Base-by-base conservation (phyloP, 345 rosid species). In the Salix koriyanagi region DNA sequence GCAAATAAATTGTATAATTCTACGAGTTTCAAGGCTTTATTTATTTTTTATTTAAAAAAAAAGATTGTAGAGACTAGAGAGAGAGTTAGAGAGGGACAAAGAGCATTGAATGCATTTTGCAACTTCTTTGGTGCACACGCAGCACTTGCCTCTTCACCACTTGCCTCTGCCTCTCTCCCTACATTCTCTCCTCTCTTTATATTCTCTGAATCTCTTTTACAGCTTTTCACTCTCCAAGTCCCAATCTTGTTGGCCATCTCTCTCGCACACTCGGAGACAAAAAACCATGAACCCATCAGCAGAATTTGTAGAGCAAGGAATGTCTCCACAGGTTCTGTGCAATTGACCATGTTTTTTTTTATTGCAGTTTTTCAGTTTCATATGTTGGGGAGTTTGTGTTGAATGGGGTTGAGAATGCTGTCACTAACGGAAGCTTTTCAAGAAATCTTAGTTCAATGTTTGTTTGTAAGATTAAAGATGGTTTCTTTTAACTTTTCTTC, bases 281-380 rank as follows among this genome's bases (percentile, higher is more conserved):
- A 52, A 73, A 79, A 79, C 79, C 85, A 90, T 89, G 94, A 82
- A 75, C 86, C 87, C 84, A 46, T 79, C 90, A 58, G 85, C 77
- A 37, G 82, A 77, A 61, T 70, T 65, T 64, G 62, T 80, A 67
- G 94, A 90, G 79, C 86, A 80, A 56, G 91, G 91, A 72, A 60
- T 82, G 21, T 72, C 87, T 83, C 87, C 70, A 8, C 86, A 90
- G 96, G 96, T 88, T 81, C 32, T 70, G 70, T 67, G 46, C 66
- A 46, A 46, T 0, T 46, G 16, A 46, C 50, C 15, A 12, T 46
- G 50, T 0, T 46, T 46, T 46, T 41, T 46, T 46, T 46, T 46
- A 46, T 46, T 46, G 50, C 50, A 54, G 46, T 66, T 32, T 25
- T n/a, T 28, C 39, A 66, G 69, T 34, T 66, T 46, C 50, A 3